Percentiles rank a stretch among this genome's conserved stretches.
Conservation (phyloP, 495 filamentous ascomycete species). For the Xylaria nigripes region DNA sequence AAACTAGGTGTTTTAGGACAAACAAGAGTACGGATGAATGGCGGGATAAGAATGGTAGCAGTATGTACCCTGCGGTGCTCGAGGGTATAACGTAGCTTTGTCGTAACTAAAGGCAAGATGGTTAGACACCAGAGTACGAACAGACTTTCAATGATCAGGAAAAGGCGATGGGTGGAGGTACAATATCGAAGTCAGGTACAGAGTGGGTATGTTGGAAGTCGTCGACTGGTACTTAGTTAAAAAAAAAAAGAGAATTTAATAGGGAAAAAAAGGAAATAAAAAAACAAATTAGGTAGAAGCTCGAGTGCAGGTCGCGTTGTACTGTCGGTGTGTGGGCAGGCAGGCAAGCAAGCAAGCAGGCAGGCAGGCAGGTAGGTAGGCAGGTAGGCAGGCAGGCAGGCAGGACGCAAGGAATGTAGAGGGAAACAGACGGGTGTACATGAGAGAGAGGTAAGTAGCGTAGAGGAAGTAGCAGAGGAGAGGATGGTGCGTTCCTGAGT, state of each 20-base stretch:
- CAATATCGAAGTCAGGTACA: conserved; percentile 7
- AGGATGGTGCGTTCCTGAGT: neutral
- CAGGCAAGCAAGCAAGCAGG: too few species aligned
- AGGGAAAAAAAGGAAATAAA: neutral
- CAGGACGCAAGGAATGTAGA: conserved; percentile 8
- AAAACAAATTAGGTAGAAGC: neutral
- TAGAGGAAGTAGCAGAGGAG: conserved; percentile 1
- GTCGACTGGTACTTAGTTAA: conserved; percentile 9
- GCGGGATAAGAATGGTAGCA: neutral
- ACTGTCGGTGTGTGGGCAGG: conserved; percentile 5
- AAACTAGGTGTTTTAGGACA: neutral
- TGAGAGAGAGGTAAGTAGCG: neutral
- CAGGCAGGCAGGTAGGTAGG: neutral
- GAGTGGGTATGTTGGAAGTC: conserved; percentile 6
- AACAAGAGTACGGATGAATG: neutral
- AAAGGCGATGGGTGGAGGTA: conserved; percentile 6
- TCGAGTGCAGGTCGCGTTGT: conserved; percentile 9
- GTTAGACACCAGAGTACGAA: conserved; percentile 5
- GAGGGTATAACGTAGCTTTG: neutral
- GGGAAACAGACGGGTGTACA: conserved; percentile 8
- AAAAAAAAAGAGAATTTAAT: neutral
- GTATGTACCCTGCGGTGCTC: conserved; percentile 6
- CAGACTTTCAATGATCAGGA: neutral
- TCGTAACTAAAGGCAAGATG: conserved; percentile 3
- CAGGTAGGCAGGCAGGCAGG: neutral